Conservation (phyloP, 495 filamentous ascomycete species). For the Daldinia vernicosa region DNA sequence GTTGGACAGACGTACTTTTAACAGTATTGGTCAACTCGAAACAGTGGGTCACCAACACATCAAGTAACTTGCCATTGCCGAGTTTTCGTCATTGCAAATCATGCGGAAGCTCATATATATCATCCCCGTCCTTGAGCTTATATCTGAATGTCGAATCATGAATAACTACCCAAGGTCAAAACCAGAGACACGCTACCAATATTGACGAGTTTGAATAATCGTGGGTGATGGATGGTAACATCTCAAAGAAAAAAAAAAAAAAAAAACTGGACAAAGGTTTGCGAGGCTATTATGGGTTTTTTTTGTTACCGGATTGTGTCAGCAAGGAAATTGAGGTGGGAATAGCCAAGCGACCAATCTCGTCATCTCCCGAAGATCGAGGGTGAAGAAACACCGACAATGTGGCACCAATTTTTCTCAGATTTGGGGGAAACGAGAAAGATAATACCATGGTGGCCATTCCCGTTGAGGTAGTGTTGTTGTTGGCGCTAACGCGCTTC, state of each 20-base stretch:
- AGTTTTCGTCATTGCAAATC: conserved; percentile 36
- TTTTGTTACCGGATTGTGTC: conserved; percentile 28
- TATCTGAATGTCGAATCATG: not conserved
- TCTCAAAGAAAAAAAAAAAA: not conserved
- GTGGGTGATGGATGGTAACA: not conserved
- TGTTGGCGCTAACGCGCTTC: conserved; percentile 28
- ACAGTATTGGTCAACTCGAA: conserved; percentile 21
- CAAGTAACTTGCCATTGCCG: conserved; percentile 36
- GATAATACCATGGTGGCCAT: conserved; percentile 22
- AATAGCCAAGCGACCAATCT: conserved; percentile 46
- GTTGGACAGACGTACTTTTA: conserved; percentile 17
- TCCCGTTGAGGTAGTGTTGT: conserved; percentile 35
- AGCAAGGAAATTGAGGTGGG: conserved; percentile 42
- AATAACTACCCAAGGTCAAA: not conserved
- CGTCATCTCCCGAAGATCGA: conserved; percentile 50
- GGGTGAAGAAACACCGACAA: conserved; percentile 48
- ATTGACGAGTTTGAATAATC: not conserved
- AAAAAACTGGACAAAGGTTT: not conserved
- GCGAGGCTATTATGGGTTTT: conserved; percentile 28
- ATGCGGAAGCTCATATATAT: conserved; percentile 38
- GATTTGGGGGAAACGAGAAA: conserved; percentile 35
- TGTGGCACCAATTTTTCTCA: conserved; percentile 45
- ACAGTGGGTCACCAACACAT: conserved; percentile 31
- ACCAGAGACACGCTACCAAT: not conserved
- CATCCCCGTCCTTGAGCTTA: conserved; percentile 21